Percentiles rank a stretch among this genome's conserved stretches.
phyloP scores from a whole-genome alignment of 257 asterid genomes.

The Cruciata laevipes region DNA sequence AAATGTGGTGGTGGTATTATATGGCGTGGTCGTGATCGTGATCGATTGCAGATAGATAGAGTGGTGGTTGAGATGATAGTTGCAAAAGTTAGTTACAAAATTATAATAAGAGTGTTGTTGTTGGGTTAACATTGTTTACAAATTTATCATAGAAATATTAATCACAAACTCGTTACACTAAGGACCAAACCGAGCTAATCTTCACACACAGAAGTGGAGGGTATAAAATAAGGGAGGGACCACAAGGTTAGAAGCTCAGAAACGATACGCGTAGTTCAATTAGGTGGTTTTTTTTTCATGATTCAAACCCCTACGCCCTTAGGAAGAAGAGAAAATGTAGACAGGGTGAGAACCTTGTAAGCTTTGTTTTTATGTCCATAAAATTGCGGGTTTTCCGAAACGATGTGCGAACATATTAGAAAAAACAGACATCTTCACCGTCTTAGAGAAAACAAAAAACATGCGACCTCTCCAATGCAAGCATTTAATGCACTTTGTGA shows the following conservation, averaged over 20 bases:
- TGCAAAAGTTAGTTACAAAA: too few species aligned
- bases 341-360: conserved; percentile 82
- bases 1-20: too few species aligned
- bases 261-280: conserved; percentile 33
- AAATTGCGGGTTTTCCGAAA: conserved; percentile 36
- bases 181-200: too few species aligned
- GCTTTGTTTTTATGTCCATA: conserved; percentile 45
- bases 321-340: conserved; percentile 46
- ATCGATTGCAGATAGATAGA: too few species aligned
- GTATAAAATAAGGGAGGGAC: background rate
- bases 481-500: conserved; percentile 80
- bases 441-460: conserved; percentile 70
- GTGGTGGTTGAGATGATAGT: too few species aligned
- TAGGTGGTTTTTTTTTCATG: conserved; percentile 24
- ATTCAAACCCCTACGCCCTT: conserved; percentile 39
- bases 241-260: background rate
- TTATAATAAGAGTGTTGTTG: background rate
- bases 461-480: conserved; percentile 60
- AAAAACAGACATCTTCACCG: conserved; percentile 99
- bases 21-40: too few species aligned
- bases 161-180: too few species aligned
- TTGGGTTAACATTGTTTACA: background rate
- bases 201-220: too few species aligned
- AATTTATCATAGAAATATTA: too few species aligned
- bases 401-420: conserved; percentile 38